These are phyloP conservation scores for Prunus salicina DNA, from an alignment of 306 rosid species.

Conservation along the genomic window DNA sequence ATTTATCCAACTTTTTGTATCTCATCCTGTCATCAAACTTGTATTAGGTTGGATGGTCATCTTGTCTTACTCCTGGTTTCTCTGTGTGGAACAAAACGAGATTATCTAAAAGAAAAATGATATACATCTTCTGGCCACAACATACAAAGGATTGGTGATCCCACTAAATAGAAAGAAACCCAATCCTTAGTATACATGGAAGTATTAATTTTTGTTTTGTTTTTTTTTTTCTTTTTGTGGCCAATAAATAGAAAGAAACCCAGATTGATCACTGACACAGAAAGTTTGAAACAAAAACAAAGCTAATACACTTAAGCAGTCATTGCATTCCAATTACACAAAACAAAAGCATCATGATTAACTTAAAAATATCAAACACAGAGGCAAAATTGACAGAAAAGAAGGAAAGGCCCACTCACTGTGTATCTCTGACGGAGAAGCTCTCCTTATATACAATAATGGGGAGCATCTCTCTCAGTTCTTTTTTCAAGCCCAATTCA, in stretches of 20 bases:
- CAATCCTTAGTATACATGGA: too few relatives aligned
- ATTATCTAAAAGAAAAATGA: background rate
- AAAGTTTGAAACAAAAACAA: too few relatives aligned
- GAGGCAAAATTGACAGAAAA: background rate
- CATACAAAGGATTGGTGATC: too few relatives aligned
- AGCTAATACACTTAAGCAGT: background rate
- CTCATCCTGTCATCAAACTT: background rate
- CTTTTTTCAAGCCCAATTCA: conserved; percentile 67
- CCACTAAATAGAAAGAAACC: too few relatives aligned
- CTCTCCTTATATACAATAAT: conserved; percentile 68
- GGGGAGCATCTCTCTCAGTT: conserved; percentile 82
- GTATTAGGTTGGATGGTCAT: background rate
- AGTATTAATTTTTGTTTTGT: too few relatives aligned
- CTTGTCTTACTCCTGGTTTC: background rate
- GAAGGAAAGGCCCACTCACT: conserved; percentile 45
- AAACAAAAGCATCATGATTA: background rate
- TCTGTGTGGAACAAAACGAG: background rate
- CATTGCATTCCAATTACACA: background rate
- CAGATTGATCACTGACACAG: too few relatives aligned
- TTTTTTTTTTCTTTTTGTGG: too few relatives aligned
- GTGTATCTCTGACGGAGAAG: conserved; percentile 74
- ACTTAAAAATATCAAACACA: background rate
- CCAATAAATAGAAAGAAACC: too few relatives aligned
- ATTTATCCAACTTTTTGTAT: too few relatives aligned
- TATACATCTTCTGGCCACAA: too few relatives aligned